Base-by-base conservation (phyloP, 179 eudicot genomes). In the Sideroxylon spinosum region DNA sequence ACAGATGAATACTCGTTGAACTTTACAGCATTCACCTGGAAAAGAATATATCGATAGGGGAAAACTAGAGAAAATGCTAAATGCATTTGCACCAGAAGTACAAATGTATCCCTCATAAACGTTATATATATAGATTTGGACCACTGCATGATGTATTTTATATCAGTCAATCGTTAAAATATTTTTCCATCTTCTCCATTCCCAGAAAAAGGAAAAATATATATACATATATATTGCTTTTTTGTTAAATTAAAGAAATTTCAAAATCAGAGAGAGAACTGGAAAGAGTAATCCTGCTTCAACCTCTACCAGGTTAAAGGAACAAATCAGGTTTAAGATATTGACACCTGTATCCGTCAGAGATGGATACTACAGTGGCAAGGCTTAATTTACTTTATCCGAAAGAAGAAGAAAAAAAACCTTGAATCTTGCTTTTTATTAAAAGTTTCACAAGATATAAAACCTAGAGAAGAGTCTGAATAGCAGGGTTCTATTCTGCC, bases 11-110 rank as follows among this genome's bases (percentile, higher is more conserved):
- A 86, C 74, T 93, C 92, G 73, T 91, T 95, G 84, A 95, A 95
- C 90, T 93, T 95, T 56, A 93, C 97, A n/a, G 95, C 97, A 88
- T 95, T 95, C 73, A 91, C 98, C 98, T 95, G 85, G 59, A 55
- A 44, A 59, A 83, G 23, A 17, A 56, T 23, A 37, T 37, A 37
- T 0, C 26, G 9, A 53, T 2, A 29, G 3, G 9, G 53, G 67
- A 26, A 49, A 76, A 3, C 10, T 23, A 6, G 44, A 49, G 55
- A 1, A 14, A 50, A 79, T 56, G 26, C 37, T 5, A 52, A 20
- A 49, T 55, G 49, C 44, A 61, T 2, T 32, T 25, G 80, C 65
- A 60, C 74, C 49, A 29, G 48, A 12, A 46, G 32, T 8, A 59
- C 71, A 13, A 50, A 71, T 71, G 44, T 14, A 20, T 60, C 16